phyloP scores from a whole-genome alignment of 179 eudicot genomes.

The Kewa caespitosa region DNA sequence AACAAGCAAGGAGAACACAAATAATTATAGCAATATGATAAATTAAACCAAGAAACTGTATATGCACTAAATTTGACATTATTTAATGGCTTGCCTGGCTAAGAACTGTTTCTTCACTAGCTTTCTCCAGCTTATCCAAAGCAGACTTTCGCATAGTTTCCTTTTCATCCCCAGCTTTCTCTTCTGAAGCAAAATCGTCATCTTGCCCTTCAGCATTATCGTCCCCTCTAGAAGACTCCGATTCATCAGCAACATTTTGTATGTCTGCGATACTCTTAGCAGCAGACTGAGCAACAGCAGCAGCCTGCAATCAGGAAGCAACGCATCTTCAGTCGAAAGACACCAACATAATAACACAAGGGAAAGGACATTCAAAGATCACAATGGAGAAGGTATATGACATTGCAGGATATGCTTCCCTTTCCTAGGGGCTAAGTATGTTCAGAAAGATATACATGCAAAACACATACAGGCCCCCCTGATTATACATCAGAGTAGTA shows the following conservation, averaged over 20 bases:
- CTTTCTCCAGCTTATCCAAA: conserved; percentile 75
- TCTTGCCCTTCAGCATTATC: conserved; percentile 29
- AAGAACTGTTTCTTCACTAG: conserved; percentile 81
- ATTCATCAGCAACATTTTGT: conserved; percentile 49
- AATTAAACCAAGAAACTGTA: conserved; percentile 11
- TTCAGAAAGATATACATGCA: neutral
- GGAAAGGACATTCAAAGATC: neutral
- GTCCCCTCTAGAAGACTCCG: conserved; percentile 52
- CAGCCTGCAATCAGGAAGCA: conserved; percentile 51
- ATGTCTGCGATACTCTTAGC: conserved; percentile 68
- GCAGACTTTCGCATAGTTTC: conserved; percentile 59
- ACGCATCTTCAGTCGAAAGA: neutral
- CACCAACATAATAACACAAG: neutral
- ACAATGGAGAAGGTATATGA: neutral
- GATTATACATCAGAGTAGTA: neutral
- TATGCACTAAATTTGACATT: neutral
- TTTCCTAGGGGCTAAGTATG: neutral
- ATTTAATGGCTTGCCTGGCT: conserved; percentile 66
- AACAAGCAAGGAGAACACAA: neutral
- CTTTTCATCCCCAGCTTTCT: conserved; percentile 55
- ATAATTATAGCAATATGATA: neutral
- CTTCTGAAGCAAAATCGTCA: conserved; percentile 33
- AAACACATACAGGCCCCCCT: neutral
- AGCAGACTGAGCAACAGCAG: conserved; percentile 78
- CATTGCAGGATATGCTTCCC: neutral